Conservation (phyloP, 2,329 filamentous ascomycete species). For the Escovopsis sp. region DNA sequence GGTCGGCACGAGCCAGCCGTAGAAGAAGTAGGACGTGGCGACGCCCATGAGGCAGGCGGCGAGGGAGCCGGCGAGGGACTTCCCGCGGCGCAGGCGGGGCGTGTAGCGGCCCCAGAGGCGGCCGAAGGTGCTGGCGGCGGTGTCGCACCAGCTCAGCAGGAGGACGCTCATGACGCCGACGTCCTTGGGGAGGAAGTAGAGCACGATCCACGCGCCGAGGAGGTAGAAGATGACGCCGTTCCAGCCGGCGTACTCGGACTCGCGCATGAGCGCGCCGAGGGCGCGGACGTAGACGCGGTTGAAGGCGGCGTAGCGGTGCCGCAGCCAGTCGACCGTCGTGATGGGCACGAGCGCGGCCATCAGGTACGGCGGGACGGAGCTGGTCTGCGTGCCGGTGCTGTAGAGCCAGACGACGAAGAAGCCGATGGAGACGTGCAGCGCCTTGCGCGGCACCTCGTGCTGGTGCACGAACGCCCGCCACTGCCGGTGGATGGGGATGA, state of each 20-base stretch:
- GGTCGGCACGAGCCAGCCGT: conserved; percentile 67
- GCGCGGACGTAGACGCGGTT: conserved; percentile 77
- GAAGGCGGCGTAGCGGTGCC: conserved; percentile 66
- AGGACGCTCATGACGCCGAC: conserved; percentile 79
- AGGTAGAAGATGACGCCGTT: conserved; percentile 98
- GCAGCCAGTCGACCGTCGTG: conserved; percentile 63
- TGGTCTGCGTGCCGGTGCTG: conserved; percentile 59
- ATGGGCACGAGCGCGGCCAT: conserved; percentile 74
- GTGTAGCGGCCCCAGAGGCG: conserved; percentile 83
- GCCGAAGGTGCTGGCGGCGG: conserved; percentile 88
- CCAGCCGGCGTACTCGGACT: conserved; percentile 85
- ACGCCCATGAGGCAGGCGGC: conserved; percentile 75
- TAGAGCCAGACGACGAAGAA: conserved; percentile 88
- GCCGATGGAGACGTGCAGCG: conserved; percentile 88
- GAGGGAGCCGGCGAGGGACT: conserved; percentile 78
- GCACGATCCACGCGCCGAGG: conserved; percentile 72
- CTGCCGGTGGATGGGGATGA: conserved; percentile 89
- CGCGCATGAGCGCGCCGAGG: conserved; percentile 86
- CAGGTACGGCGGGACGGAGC: conserved; percentile 69
- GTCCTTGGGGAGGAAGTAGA: conserved; percentile 85
- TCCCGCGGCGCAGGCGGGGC: conserved; percentile 67
- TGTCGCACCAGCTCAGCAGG: conserved; percentile 94
- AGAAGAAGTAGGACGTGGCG: conserved; percentile 72
- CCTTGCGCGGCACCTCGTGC: conserved; percentile 90
- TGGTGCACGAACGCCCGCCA: conserved; percentile 89